phyloP scores from a whole-genome alignment of 106 monocot genomes.

The Phalaenopsis equestris region DNA sequence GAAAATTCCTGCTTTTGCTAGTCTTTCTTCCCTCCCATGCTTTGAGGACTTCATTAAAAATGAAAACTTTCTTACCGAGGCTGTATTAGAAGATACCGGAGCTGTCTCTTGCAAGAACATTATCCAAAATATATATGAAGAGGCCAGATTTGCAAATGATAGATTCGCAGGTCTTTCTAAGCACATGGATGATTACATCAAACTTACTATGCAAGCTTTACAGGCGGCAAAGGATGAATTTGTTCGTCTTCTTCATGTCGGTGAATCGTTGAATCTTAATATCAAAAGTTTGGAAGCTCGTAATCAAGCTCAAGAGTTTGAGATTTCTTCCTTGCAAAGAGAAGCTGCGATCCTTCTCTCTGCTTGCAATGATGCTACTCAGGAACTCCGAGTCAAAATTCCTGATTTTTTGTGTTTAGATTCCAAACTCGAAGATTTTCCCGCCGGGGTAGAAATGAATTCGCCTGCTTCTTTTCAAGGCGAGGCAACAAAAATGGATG shows the following conservation, averaged over 20 bases:
- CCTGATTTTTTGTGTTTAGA: constrained; percentile 18
- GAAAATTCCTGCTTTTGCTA: constrained; percentile 32
- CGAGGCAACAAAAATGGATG: constrained; percentile 6
- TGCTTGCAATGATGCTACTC: constrained; percentile 36
- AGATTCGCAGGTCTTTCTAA: constrained; percentile 38
- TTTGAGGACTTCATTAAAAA: constrained; percentile 45
- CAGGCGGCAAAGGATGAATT: constrained; percentile 36
- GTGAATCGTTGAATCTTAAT: constrained; percentile 42
- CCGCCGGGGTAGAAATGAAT: not conserved
- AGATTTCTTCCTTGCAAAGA: constrained; percentile 37
- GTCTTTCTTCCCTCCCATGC: constrained; percentile 38
- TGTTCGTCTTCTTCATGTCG: constrained; percentile 32
- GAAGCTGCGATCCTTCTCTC: constrained; percentile 30
- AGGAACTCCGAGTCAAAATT: constrained; percentile 32
- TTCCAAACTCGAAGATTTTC: constrained; percentile 4
- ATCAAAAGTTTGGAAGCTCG: constrained; percentile 40
- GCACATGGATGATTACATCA: constrained; percentile 45
- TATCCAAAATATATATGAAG: constrained; percentile 31
- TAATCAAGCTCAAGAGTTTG: constrained; percentile 36
- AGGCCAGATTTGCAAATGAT: constrained; percentile 26
- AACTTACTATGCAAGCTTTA: constrained; percentile 35
- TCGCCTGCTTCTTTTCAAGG: not conserved
- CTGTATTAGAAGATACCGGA: constrained; percentile 17
- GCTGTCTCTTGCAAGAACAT: constrained; percentile 26
- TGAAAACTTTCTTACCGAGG: constrained; percentile 3